phyloP scores from a whole-genome alignment of 2,329 filamentous ascomycete species.

The Fusarium sterilihyphosum region DNA sequence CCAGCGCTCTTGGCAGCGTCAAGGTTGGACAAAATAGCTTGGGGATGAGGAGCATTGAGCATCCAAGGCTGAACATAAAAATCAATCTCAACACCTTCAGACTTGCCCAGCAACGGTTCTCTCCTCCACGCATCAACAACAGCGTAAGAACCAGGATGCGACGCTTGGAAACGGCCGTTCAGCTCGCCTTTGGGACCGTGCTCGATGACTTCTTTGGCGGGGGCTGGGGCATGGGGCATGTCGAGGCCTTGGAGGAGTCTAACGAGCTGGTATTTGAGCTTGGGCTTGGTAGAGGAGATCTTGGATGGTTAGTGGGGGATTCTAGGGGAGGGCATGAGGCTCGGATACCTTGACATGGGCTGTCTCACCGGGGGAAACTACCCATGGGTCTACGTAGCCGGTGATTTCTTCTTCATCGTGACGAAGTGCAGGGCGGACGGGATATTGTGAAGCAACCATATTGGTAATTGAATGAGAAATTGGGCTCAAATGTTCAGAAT shows the following conservation, averaged over 20 bases:
- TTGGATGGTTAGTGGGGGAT: background rate
- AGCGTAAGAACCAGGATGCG: background rate
- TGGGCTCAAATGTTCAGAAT: background rate
- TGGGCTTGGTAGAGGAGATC: background rate
- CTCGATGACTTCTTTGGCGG: background rate
- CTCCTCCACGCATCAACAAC: background rate
- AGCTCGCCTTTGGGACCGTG: background rate
- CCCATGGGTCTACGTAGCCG: background rate
- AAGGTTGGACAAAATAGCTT: background rate
- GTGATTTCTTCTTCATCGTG: background rate
- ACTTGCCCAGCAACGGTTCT: background rate
- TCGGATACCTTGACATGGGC: background rate
- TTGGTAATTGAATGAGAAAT: background rate
- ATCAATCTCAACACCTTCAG: background rate
- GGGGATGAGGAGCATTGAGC: background rate
- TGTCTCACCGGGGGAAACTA: background rate
- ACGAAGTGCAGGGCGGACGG: background rate
- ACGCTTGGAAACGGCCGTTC: rapidly evolving
- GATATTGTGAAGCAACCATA: background rate
- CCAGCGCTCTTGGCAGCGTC: background rate
- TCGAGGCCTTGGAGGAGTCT: background rate
- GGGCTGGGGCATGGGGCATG: background rate
- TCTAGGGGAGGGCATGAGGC: rapidly evolving
- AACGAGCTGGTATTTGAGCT: background rate
- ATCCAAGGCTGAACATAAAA: background rate